phyloP scores from a whole-genome alignment of 2,329 filamentous ascomycete species.

The Phaeophleospora eucalypticola region DNA sequence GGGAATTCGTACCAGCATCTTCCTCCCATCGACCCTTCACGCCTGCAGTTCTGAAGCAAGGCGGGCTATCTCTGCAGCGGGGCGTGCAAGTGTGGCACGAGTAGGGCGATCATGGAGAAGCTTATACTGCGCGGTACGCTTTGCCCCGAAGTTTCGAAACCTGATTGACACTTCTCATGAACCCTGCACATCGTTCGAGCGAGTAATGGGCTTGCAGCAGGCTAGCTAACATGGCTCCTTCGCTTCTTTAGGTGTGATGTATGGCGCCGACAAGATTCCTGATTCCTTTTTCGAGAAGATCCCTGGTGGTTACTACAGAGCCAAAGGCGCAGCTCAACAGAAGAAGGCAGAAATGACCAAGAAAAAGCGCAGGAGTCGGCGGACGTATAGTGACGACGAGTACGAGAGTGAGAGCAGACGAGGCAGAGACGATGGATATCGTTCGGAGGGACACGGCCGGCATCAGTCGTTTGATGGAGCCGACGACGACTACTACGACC shows the following conservation, averaged over 20 bases:
- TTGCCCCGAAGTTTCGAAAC: background rate
- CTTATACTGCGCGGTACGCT: constrained; percentile 24
- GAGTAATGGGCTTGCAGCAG: background rate
- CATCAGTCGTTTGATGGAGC: constrained; percentile 22
- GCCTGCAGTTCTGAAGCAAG: background rate
- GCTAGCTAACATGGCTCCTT: background rate
- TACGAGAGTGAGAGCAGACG: constrained; percentile 21
- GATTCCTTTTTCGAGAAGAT: constrained; percentile 37
- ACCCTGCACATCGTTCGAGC: background rate
- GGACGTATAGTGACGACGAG: constrained; percentile 27
- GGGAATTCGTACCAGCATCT: background rate
- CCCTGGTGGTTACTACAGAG: constrained; percentile 34
- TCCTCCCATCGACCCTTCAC: constrained; percentile 3
- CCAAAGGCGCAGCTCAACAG: constrained; percentile 21
- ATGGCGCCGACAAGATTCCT: constrained; percentile 35
- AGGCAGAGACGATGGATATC: constrained; percentile 18
- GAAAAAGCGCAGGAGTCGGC: constrained; percentile 17
- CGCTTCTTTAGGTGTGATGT: constrained; percentile 20
- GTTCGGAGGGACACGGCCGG: constrained; percentile 18
- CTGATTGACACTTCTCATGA: background rate
- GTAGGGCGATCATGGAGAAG: constrained; percentile 17
- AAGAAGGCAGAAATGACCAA: constrained; percentile 11
- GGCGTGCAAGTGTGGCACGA: background rate
- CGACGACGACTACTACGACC: constrained; percentile 24
- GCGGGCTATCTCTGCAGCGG: background rate